Conservation (phyloP, 1,284 basidiomycete genomes). For the Austroboletus niveus region DNA sequence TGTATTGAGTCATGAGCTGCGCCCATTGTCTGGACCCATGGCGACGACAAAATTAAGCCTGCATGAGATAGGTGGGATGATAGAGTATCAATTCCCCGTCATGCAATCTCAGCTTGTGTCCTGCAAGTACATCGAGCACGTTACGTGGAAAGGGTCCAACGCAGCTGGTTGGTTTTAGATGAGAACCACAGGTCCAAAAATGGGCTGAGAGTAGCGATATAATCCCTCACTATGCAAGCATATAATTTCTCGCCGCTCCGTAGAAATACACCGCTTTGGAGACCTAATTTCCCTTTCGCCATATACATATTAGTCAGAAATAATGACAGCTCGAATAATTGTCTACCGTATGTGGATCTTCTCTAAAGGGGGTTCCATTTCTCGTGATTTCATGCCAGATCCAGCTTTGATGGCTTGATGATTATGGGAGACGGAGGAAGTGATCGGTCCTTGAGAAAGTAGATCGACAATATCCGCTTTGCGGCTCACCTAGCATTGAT, state of each 20-base stretch:
- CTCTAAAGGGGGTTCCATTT: conserved; percentile 7
- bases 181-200: no score
- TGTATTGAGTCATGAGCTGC: conserved; percentile 5
- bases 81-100: no score
- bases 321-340: background rate
- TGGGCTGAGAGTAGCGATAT: no score
- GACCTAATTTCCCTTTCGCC: background rate
- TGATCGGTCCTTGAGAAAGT: conserved; percentile 1
- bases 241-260: conserved; percentile 2
- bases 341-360: background rate
- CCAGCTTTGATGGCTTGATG: conserved; percentile 4
- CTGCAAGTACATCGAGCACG: no score
- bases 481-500: conserved; percentile 10
- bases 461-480: conserved; percentile 21
- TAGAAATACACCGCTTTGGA: background rate
- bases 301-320: conserved; percentile 1
- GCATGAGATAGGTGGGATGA: conserved; percentile 19
- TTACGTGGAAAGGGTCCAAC: background rate
- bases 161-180: background rate
- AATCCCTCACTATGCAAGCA: background rate
- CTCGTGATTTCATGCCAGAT: conserved; percentile 3
- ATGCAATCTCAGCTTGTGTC: no score
- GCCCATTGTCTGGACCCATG: conserved; percentile 33
- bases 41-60: conserved; percentile 35
- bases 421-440: background rate